Percentiles rank a stretch among this genome's conserved stretches.
Conservation (phyloP, 2,329 filamentous ascomycete genomes). For the Alternaria rosae region DNA sequence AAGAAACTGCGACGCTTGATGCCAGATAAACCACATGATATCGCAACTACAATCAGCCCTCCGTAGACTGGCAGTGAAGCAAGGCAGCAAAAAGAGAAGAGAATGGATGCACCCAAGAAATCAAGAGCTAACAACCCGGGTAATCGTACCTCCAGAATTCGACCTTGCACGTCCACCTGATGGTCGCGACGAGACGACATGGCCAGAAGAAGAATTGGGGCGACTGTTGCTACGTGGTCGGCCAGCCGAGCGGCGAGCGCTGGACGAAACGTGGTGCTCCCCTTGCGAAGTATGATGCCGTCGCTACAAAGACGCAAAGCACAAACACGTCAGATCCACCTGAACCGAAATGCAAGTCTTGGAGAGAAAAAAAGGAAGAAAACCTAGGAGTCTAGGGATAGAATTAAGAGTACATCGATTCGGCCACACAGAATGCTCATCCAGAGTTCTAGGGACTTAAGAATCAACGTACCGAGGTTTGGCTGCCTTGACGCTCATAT, state of each 20-base stretch:
- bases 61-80: slow-evolving; percentile 17
- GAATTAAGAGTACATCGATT: slow-evolving; percentile 53
- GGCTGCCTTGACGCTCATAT: slow-evolving; percentile 50
- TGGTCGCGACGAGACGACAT: slow-evolving; percentile 32
- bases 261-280: slow-evolving; percentile 41
- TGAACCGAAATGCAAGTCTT: slow-evolving; percentile 46
- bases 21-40: slow-evolving; percentile 22
- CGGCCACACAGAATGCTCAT: slow-evolving; percentile 50
- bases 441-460: slow-evolving; percentile 50
- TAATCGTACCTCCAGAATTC: slow-evolving; percentile 41
- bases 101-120: background rate
- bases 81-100: slow-evolving; percentile 6
- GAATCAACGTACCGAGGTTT: slow-evolving; percentile 55
- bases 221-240: slow-evolving; percentile 52
- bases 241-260: slow-evolving; percentile 44
- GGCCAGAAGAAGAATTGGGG: slow-evolving; percentile 47
- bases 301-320: slow-evolving; percentile 49
- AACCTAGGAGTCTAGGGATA: slow-evolving; percentile 49
- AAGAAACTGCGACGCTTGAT: slow-evolving; percentile 24
- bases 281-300: slow-evolving; percentile 48
- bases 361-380: slow-evolving; percentile 43
- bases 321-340: slow-evolving; percentile 51
- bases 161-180: slow-evolving; percentile 38
- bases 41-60: slow-evolving; percentile 21
- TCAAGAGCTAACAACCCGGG: slow-evolving; percentile 30